Evolutionary conservation across 2,329 filamentous ascomycete genomes (phyloP).

Genomic region (Monosporascus sp.): DNA sequence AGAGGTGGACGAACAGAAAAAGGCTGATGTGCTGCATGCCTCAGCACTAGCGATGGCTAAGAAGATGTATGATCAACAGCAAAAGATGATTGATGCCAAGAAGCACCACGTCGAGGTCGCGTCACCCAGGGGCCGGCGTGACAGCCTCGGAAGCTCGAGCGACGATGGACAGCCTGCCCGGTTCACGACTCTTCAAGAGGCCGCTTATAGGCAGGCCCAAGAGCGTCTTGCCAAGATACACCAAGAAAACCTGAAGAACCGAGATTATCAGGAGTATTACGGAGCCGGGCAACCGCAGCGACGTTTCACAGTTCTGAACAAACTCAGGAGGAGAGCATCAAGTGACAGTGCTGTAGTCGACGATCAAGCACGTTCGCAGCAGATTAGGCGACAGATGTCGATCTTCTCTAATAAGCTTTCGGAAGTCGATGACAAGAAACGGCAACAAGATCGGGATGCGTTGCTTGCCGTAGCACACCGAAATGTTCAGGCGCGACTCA

Average conservation of each 20-base stretch:
- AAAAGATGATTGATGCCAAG: conserved; percentile 52
- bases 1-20: conserved; percentile 70
- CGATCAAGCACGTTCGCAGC: conserved; percentile 64
- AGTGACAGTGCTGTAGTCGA: conserved; percentile 61
- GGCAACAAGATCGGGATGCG: conserved; percentile 67
- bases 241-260: conserved; percentile 58
- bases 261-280: conserved; percentile 73
- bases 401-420: conserved; percentile 64
- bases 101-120: conserved; percentile 31
- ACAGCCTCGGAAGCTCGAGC: conserved; percentile 27
- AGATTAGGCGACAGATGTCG: conserved; percentile 75
- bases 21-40: conserved; percentile 68
- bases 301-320: conserved; percentile 48
- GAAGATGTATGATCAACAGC: conserved; percentile 72
- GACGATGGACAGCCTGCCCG: conserved; percentile 46
- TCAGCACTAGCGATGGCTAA: conserved; percentile 87
- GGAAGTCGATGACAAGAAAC: conserved; percentile 68
- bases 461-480: conserved; percentile 76
- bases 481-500: conserved; percentile 76
- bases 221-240: conserved; percentile 79
- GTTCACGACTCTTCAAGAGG: conserved; percentile 70
- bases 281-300: conserved; percentile 39
- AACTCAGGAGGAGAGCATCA: conserved; percentile 58
- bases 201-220: conserved; percentile 79
- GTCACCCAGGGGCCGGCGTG: conserved; percentile 23